These are phyloP conservation scores for Hericium coralloides DNA, from an alignment of 768 basidiomycete genomes.

Conservation along the genomic window DNA sequence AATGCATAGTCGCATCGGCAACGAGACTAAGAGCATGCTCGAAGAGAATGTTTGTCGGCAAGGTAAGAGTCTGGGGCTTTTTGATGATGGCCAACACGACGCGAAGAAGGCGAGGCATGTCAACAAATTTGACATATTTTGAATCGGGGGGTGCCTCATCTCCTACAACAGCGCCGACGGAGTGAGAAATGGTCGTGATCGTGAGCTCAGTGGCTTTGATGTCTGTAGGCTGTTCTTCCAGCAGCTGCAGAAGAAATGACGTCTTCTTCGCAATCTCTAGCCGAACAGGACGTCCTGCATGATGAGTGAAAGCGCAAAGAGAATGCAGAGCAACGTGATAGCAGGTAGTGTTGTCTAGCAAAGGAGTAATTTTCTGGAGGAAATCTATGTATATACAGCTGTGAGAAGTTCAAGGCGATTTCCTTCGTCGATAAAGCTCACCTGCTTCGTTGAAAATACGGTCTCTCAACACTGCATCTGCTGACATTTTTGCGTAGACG, in stretches of 20 bases:
- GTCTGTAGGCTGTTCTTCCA: conserved; percentile 45
- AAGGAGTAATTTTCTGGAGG: neutral
- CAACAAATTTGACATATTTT: conserved; percentile 29
- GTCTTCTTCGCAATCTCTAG: conserved; percentile 1
- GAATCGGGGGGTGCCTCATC: conserved; percentile 29
- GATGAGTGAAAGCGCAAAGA: conserved; percentile 1
- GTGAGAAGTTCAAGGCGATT: conserved; percentile 17
- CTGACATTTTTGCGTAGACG: conserved; percentile 57
- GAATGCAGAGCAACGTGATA: conserved; percentile 1
- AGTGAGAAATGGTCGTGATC: conserved; percentile 45
- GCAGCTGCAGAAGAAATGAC: conserved; percentile 32
- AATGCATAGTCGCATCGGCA: conserved; percentile 34
- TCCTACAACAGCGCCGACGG: conserved; percentile 34
- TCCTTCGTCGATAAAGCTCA: conserved; percentile 34
- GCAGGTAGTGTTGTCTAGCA: neutral
- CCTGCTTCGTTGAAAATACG: conserved; percentile 46
- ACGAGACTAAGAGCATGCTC: conserved; percentile 46
- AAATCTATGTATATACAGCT: neutral
- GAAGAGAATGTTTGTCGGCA: conserved; percentile 31
- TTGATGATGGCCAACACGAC: conserved; percentile 35
- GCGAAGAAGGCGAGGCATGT: conserved; percentile 25
- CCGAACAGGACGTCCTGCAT: neutral
- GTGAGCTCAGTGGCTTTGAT: conserved; percentile 38
- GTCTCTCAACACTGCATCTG: conserved; percentile 49
- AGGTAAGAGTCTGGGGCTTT: conserved; percentile 25